These are phyloP conservation scores for Leishmania turanica DNA, from an alignment of 208 protist genomes.

Conservation along the genomic window DNA sequence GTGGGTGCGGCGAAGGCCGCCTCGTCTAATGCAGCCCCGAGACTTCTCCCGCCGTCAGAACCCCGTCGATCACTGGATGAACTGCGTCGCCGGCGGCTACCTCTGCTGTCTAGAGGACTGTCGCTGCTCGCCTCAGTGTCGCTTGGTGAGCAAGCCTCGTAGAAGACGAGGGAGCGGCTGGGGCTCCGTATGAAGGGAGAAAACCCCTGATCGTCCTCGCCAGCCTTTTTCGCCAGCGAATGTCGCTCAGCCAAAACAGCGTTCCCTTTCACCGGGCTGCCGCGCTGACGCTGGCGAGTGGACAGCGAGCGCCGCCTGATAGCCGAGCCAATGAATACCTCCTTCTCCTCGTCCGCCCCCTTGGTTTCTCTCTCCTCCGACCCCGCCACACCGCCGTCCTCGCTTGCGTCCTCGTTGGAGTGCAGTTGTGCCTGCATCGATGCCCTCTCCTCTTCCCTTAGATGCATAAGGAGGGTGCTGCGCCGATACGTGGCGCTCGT, in stretches of 20 bases:
- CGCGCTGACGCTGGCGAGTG: conserved; percentile 1
- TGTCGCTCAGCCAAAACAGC: not conserved
- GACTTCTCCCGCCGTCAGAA: not conserved
- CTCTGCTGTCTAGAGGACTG: not conserved
- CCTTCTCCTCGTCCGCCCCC: conserved; percentile 8
- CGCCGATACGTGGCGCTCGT: conserved; percentile 21
- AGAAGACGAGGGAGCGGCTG: conserved; percentile 62
- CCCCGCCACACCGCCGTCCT: not conserved
- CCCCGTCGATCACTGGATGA: not conserved
- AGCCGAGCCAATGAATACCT: conserved; percentile 27
- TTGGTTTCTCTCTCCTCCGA: not conserved
- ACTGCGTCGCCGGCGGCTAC: not conserved
- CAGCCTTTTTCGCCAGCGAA: not conserved
- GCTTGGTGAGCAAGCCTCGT: conserved; percentile 54
- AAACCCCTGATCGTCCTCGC: conserved; percentile 17
- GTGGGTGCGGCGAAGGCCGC: not conserved
- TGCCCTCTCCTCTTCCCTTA: conserved; percentile 18
- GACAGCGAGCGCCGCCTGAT: conserved; percentile 6
- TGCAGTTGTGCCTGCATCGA: not conserved
- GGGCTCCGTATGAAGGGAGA: conserved; percentile 70
- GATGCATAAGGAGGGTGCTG: conserved; percentile 30
- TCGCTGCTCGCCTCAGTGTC: not conserved
- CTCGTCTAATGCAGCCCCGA: conserved; percentile 18
- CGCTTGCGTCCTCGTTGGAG: not conserved
- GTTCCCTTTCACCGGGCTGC: not conserved